Conservation (phyloP, 2,329 filamentous ascomycete genomes). For the Hawksworthiomyces lignivorus region DNA sequence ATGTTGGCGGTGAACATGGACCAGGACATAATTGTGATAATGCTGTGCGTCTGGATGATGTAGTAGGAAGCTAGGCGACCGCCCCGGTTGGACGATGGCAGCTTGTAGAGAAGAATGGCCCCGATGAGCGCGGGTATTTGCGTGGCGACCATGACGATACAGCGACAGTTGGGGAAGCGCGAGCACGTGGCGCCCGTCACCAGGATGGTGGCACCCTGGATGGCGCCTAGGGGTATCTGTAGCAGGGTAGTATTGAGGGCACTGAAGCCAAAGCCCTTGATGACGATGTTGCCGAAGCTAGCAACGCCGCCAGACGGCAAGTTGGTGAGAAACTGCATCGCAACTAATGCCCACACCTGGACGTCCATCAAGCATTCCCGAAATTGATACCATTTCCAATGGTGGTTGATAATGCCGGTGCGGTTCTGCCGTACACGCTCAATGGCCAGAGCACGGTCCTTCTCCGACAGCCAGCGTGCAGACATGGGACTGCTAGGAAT, state of each 20-base stretch:
- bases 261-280: conserved; percentile 43
- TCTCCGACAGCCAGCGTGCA: conserved; percentile 15
- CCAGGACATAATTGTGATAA: conserved; percentile 41
- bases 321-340: conserved; percentile 5
- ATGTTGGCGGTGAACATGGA: conserved; percentile 37
- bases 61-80: conserved; percentile 17
- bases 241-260: conserved; percentile 33
- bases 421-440: conserved; percentile 25
- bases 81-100: conserved; percentile 9
- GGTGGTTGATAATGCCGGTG: conserved; percentile 27
- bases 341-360: conserved; percentile 20
- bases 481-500: conserved; percentile 20
- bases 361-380: conserved; percentile 25
- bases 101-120: conserved; percentile 14
- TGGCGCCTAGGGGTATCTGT: conserved; percentile 19
- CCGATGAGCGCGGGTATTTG: conserved; percentile 15
- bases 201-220: conserved; percentile 22
- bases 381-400: conserved; percentile 23
- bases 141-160: conserved; percentile 19
- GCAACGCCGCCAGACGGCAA: conserved; percentile 8
- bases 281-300: conserved; percentile 42
- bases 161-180: conserved; percentile 31
- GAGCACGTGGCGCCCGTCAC: conserved; percentile 21
- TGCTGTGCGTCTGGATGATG: conserved; percentile 17
- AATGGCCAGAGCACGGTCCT: conserved; percentile 24